Evolutionary conservation across 1,284 basidiomycete genomes (phyloP).

Genomic region (Ceratobasidium sp.): DNA sequence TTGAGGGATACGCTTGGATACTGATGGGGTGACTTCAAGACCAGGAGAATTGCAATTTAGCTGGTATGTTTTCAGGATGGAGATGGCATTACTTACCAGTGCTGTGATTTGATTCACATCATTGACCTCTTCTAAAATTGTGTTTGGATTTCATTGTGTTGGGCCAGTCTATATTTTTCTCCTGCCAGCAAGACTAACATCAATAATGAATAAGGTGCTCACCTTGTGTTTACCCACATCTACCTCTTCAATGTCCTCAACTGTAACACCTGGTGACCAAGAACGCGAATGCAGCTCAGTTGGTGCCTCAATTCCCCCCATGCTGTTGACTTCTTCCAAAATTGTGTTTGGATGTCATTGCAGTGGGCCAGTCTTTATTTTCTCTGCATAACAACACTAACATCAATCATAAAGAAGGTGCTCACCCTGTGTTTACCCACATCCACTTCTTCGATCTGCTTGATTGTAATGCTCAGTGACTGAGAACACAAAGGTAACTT

Average conservation of each 20-base stretch:
- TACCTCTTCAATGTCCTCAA: background rate
- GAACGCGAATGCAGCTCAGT: too few relatives aligned
- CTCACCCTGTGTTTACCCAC: background rate
- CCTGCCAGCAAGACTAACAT: background rate
- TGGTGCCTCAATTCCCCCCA: too few relatives aligned
- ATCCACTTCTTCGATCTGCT: background rate
- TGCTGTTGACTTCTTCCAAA: conserved; percentile 2
- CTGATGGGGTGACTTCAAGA: too few relatives aligned
- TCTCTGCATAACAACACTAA: background rate
- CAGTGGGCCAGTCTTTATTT: background rate
- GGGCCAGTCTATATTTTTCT: background rate
- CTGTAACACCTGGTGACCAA: background rate
- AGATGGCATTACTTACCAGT: too few relatives aligned
- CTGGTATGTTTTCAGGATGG: too few relatives aligned
- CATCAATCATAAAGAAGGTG: background rate
- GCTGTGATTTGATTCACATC: too few relatives aligned
- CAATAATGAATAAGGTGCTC: background rate
- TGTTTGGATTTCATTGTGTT: background rate
- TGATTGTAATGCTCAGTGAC: background rate
- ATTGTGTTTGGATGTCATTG: background rate
- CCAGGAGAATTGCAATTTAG: too few relatives aligned
- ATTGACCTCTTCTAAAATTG: background rate
- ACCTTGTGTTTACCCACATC: background rate
- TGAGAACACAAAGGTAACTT: too few relatives aligned
- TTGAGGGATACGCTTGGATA: too few relatives aligned